Conservation (phyloP, 1,284 basidiomycete species). For the Naganishia liquefaciens region DNA sequence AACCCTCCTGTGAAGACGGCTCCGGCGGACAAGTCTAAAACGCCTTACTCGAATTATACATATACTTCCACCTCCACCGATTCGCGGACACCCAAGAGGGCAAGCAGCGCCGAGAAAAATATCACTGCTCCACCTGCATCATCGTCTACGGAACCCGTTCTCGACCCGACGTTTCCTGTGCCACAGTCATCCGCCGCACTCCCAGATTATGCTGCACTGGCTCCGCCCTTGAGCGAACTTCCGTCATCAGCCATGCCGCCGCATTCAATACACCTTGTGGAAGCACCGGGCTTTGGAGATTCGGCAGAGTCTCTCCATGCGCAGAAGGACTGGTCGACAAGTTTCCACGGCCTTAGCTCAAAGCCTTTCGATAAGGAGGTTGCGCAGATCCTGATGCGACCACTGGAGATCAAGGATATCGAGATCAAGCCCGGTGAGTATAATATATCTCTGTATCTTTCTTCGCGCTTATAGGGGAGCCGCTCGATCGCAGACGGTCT, state of each 20-base stretch:
- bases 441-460: neutral
- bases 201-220: slow-evolving; percentile 31
- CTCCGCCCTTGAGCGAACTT: slow-evolving; percentile 17
- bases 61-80: neutral
- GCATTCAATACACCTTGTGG: neutral
- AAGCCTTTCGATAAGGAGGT: slow-evolving; percentile 77
- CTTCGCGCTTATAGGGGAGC: neutral
- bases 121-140: neutral
- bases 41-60: slow-evolving; percentile 7
- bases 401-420: slow-evolving; percentile 74
- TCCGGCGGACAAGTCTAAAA: neutral
- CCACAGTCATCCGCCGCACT: slow-evolving; percentile 28
- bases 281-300: slow-evolving; percentile 7
- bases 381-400: slow-evolving; percentile 70
- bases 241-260: neutral
- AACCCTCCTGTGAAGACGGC: neutral
- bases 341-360: slow-evolving; percentile 77
- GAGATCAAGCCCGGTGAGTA: slow-evolving; percentile 87
- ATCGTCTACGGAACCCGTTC: neutral
- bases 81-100: slow-evolving; percentile 2
- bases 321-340: slow-evolving; percentile 75
- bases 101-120: neutral
- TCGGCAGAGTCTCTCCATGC: neutral
- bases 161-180: slow-evolving; percentile 25
- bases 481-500: slow-evolving; percentile 70